phyloP scores from a whole-genome alignment of 164 flowering plant genomes.

The Nymphaea thermarum region DNA sequence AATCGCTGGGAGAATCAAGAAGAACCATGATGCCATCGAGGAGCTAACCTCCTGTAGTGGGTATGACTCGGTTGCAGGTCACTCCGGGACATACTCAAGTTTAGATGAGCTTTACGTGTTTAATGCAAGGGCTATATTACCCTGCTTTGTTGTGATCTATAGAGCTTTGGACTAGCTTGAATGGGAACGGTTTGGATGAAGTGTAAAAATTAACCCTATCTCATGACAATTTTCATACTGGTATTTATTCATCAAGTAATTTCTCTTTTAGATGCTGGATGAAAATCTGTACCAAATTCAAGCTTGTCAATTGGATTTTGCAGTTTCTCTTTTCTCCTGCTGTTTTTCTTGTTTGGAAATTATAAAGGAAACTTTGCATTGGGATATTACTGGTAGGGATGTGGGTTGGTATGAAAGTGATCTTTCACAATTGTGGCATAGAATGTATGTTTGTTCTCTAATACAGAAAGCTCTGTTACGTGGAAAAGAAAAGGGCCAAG shows the following conservation, averaged over 20 bases:
- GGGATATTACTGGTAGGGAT: no score
- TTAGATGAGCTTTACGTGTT: slow-evolving; percentile 82
- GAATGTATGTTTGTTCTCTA: no score
- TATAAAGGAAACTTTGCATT: no score
- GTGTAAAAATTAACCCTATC: not conserved
- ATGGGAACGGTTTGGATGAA: not conserved
- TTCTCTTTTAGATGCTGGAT: not conserved
- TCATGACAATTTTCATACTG: not conserved
- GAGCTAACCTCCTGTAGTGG: slow-evolving; percentile 14
- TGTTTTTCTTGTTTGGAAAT: no score
- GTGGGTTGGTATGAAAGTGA: no score
- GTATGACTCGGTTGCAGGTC: slow-evolving; percentile 68
- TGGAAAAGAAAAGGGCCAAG: no score
- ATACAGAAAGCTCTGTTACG: no score
- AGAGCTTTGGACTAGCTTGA: slow-evolving; percentile 20
- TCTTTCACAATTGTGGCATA: no score
- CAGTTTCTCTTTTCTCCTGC: not conserved
- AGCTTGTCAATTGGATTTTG: not conserved
- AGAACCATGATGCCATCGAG: slow-evolving; percentile 37
- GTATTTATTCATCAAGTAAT: not conserved
- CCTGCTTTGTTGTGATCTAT: slow-evolving; percentile 94
- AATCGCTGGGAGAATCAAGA: slow-evolving; percentile 84
- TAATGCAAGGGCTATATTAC: slow-evolving; percentile 73
- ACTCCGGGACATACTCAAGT: slow-evolving; percentile 46
- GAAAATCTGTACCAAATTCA: not conserved